Conservation (phyloP, 2,329 filamentous ascomycete genomes). For the Trichoderma sp. region DNA sequence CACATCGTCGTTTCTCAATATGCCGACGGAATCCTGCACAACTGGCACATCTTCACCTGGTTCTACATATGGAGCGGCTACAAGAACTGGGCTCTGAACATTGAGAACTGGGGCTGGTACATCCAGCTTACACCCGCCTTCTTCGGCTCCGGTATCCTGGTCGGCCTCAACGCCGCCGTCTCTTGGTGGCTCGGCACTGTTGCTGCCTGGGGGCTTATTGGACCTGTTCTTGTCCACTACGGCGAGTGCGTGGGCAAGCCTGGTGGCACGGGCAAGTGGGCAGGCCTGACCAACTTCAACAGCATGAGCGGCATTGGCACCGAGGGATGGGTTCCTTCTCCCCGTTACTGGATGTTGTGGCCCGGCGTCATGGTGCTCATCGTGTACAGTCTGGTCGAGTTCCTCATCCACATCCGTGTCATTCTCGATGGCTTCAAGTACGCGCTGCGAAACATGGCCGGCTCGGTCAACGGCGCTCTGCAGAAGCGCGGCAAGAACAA, state of each 20-base stretch:
- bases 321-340: conserved; percentile 40
- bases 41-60: conserved; percentile 58
- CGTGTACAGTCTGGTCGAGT: conserved; percentile 46
- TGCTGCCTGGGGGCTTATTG: conserved; percentile 58
- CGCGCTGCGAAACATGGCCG: conserved; percentile 38
- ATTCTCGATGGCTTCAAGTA: conserved; percentile 43
- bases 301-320: conserved; percentile 38
- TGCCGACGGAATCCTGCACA: conserved; percentile 61
- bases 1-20: conserved; percentile 62
- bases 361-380: conserved; percentile 50
- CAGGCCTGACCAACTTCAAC: conserved; percentile 38
- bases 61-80: conserved; percentile 59
- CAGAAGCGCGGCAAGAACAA: conserved; percentile 40
- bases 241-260: conserved; percentile 54
- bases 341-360: conserved; percentile 50
- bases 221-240: conserved; percentile 50
- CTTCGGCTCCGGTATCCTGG: conserved; percentile 59
- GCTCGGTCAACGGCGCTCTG: conserved; percentile 39
- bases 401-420: conserved; percentile 45
- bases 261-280: conserved; percentile 38
- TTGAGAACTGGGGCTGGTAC: conserved; percentile 65
- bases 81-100: conserved; percentile 52
- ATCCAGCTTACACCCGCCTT: conserved; percentile 63
- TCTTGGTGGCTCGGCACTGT: conserved; percentile 61
- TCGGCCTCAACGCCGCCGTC: conserved; percentile 56